Evolutionary conservation across 352 stramenopile genomes (phyloP), one percentile per base, ranked within the genome.

Genomic region (Globisporangium okanoganense): DNA sequence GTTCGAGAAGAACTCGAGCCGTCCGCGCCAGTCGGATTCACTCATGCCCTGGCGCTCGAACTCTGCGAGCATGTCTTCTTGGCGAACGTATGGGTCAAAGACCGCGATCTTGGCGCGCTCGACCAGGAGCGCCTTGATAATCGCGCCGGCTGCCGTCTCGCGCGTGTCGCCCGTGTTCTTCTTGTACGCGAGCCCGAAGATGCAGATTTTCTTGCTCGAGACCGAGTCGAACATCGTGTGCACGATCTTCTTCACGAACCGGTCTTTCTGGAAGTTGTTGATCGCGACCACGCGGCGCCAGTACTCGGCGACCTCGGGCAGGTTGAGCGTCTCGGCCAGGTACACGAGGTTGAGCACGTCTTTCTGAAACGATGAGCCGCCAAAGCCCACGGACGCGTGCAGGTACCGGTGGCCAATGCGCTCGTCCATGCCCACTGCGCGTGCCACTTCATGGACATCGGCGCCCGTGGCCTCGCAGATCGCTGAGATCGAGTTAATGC

Each of bases 301-400:
- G 81, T 99, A 99, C 33, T 98, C 95, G 24, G 97, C 97, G 57
- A 99, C 98, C 67, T 99, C 97, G 7, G 96, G 82, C 56, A 99
- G 72, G 48, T 98, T 97, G 71, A 99, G 98, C 43, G 81, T 97
- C 78, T 99, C 84, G 50, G 96, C 98, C 48, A 99, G 79, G 73
- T 99, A 99, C 38, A 99, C 97, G 18, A 99, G 76, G 80, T 99
- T 99, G 8, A 99, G 79, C 56, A 99, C 98, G 75, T 99, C 98
- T 76, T 99, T 99, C 76, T 99, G 96, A 86, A 99, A 99, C 78
- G 96, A 99, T 3, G 92, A 98, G 63, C 98, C 98, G 57, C 98
- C 97, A 75, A 99, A 99, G 50, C 98, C 98, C 48, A 99, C 96
- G 1, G 95, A 99, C 54, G 96, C 92, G 71, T 99, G 95, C 22